Base-by-base conservation (phyloP, 495 filamentous ascomycete species). In the Platismatia glauca region DNA sequence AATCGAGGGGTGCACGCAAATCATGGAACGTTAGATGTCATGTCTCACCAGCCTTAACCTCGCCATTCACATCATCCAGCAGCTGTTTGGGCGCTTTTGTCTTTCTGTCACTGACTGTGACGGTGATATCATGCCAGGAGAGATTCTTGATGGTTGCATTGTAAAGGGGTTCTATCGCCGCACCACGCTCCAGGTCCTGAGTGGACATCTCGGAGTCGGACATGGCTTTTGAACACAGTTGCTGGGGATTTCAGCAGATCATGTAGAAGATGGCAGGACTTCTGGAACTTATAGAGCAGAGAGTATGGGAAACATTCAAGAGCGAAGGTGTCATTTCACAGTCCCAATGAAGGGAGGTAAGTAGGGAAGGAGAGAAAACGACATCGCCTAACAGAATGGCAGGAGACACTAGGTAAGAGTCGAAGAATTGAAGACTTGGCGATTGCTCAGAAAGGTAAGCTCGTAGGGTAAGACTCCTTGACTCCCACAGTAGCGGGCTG, bases 51-150 rank as follows among this genome's bases (percentile, higher is more conserved):
- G 82, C 79, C 69, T 79, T 71, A 46, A 84, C 77, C 13, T 76
- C 68, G 38, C 83, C 84, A 64, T 77, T 73, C 27, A 81, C 72
- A 64, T 81, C 72, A 31, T 77, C 75, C 46, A 87, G 73, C 62
- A 87, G 75, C 57, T 73, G 66, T 71, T 80, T 81, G 2, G 83
- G 74, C 57, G 81, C 67, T 60, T 85, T 84, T 3, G 86, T 85
- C 59, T 82, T 75, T 6, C 83, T 76, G 72, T 91, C 88, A 64
- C 85, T 85, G 43, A 91, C 86, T 0, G 81, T 85, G 38, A 89
- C 86, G 0, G 78, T 84, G 61, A 89, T 70, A 43, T 77, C 76
- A 33, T 70, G 71, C 86, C 87, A 91, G 15, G 79, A 76, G 65
- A 88, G 84, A 61, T 70, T 75, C n/a, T 71, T 66, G 24, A 79